A percentile compares a stretch with the other conserved stretches of the same genome.
Conservation (phyloP, 2,329 filamentous ascomycete species). For the Penicillium psychrosexuale region DNA sequence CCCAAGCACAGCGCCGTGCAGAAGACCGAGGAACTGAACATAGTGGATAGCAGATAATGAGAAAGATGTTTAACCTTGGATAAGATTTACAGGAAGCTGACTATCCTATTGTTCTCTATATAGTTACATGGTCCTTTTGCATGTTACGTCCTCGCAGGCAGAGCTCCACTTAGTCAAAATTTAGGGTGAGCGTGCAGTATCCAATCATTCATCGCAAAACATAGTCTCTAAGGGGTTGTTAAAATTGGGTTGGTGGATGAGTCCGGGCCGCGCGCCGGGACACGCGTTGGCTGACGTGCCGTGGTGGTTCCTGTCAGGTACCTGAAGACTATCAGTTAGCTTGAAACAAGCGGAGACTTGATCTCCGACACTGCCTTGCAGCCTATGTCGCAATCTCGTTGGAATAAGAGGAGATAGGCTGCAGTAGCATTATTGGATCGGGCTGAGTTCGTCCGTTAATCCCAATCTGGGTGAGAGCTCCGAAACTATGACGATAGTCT, state of each 20-base stretch:
- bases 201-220: neutral
- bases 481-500: neutral
- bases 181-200: neutral
- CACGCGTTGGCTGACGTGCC: neutral
- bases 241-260: neutral
- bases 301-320: neutral
- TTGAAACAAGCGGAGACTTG: neutral
- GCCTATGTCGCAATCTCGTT: neutral
- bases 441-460: neutral
- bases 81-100: neutral
- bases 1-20: neutral
- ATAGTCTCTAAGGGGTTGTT: neutral
- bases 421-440: neutral
- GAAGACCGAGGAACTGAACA: neutral
- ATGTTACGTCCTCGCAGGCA: neutral
- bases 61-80: neutral
- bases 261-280: neutral
- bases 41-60: neutral
- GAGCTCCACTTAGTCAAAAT: neutral
- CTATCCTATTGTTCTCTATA: neutral
- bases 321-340: neutral
- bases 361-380: neutral
- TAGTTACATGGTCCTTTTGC: neutral
- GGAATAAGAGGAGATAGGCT: neutral
- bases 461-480: too few species aligned